Conservation (phyloP, 2,329 filamentous ascomycete species). For the Mycocentrospora acerina region DNA sequence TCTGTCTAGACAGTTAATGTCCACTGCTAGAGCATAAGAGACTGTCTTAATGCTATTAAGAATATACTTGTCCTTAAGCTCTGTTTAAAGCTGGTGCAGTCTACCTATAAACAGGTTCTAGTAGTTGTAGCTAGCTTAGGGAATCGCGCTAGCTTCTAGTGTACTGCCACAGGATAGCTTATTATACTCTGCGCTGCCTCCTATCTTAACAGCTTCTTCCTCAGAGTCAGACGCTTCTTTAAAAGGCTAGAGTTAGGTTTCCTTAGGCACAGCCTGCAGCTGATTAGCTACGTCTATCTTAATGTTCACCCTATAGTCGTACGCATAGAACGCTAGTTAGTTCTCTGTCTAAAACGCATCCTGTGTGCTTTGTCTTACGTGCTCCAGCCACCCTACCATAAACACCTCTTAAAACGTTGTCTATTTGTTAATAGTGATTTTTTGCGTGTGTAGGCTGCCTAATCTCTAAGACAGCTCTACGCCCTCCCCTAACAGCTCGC, state of each 20-base stretch:
- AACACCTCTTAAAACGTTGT: constrained; percentile 2
- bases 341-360: neutral
- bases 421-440: constrained; percentile 4
- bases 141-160: neutral
- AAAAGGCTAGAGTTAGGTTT: neutral
- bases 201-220: neutral
- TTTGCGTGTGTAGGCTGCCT: constrained; percentile 1
- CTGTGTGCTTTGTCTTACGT: constrained; percentile 1
- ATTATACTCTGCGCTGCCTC: neutral
- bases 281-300: constrained; percentile 3
- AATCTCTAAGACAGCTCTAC: constrained; percentile 3
- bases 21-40: constrained; percentile 3
- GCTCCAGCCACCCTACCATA: neutral
- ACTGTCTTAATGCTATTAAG: constrained; percentile 2
- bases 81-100: constrained; percentile 1
- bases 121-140: constrained; percentile 1
- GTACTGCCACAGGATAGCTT: neutral
- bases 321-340: neutral
- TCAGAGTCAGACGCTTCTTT: neutral
- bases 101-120: neutral
- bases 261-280: constrained; percentile 4
- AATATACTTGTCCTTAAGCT: constrained; percentile 3
- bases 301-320: constrained; percentile 2
- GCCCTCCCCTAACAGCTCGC: constrained; percentile 2
- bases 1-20: constrained; percentile 3